Evolutionary conservation across 441 rosid genomes (phyloP), one percentile per base, ranked within the genome.

Genomic region (Arabidopsis lyrata): DNA sequence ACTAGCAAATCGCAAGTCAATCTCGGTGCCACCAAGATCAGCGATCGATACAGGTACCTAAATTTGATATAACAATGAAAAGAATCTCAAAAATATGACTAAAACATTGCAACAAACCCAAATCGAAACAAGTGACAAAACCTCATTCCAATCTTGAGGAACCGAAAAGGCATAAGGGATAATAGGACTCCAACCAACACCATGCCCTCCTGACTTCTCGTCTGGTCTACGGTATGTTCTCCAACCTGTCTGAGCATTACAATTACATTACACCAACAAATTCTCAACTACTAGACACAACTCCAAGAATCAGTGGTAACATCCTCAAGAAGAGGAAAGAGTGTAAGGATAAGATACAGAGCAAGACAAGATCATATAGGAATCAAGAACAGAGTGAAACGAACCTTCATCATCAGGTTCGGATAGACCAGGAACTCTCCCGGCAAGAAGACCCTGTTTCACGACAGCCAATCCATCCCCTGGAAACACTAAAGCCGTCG

Each of bases 161-260:
- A 91, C 93, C 2, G 85, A 75, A 72, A 94, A 94, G 57, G 70
- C 11, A 56, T 91, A 91, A 63, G 98, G 98, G 76, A 90, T 91
- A 41, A 94, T 94, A 22, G 98, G 97, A 87, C 96, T 90, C 98
- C 98, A 93, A 56, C 98, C 98, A 32, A 91, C 97, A 10, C 97
- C 97, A 73, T 91, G 97, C n/a, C 98, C 98, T 76, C 98, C 98
- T n/a, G 98, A 91, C 64, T 93, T 91, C 15, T 90, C 98, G 72
- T 93, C 97, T 41, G 98, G 98, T 78, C 97, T 84, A 38, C 92
- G 87, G 78, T 93, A 93, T 66, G 93, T 90, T 84, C 96, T 88
- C 97, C 95, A 91, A 82, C 97, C 98, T 93, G 92, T 88, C 97
- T 90, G 95, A 83, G 77, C 85, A 82, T 83, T 79, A 64, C 63